phyloP scores from a whole-genome alignment of 331 rosid genomes.

The Quercus lobata region DNA sequence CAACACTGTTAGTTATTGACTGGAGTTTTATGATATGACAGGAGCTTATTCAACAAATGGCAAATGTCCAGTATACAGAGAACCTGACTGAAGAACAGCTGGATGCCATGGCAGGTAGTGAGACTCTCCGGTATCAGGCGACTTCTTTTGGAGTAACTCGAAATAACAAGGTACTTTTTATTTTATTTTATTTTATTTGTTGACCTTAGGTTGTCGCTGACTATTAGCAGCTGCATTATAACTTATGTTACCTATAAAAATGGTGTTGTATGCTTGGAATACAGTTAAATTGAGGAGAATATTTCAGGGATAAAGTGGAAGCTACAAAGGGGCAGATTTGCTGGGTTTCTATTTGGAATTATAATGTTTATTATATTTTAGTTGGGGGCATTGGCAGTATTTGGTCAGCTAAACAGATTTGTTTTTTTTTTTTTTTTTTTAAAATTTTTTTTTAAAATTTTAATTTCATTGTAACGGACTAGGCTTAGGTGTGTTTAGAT shows the following conservation, averaged over 20 bases:
- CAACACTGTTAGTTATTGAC: slow-evolving; percentile 1
- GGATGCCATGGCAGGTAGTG: slow-evolving; percentile 99
- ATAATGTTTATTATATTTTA: too few relatives aligned
- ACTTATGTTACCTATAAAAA: neutral
- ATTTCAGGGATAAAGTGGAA: neutral
- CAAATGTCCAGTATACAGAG: slow-evolving; percentile 96
- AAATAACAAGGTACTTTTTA: slow-evolving; percentile 72
- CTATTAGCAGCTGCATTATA: neutral
- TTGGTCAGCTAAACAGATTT: too few relatives aligned
- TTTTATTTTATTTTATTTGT: neutral
- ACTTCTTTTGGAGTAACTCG: slow-evolving; percentile 90
- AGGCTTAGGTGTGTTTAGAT: neutral
- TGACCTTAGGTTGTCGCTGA: neutral
- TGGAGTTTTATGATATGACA: slow-evolving; percentile 29
- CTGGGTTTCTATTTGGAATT: neutral
- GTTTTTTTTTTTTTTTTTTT: too few relatives aligned
- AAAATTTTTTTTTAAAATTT: too few relatives aligned
- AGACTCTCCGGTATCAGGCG: slow-evolving; percentile 91
- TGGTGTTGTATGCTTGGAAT: neutral
- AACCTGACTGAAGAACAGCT: slow-evolving; percentile 96
- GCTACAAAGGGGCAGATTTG: neutral
- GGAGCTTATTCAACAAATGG: slow-evolving; percentile 99
- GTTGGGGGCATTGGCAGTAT: too few relatives aligned
- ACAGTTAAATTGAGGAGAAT: neutral
- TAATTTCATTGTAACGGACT: too few relatives aligned